phyloP scores from a whole-genome alignment of 2,329 filamentous ascomycete species.

The Ceratocystis harringtonii region DNA sequence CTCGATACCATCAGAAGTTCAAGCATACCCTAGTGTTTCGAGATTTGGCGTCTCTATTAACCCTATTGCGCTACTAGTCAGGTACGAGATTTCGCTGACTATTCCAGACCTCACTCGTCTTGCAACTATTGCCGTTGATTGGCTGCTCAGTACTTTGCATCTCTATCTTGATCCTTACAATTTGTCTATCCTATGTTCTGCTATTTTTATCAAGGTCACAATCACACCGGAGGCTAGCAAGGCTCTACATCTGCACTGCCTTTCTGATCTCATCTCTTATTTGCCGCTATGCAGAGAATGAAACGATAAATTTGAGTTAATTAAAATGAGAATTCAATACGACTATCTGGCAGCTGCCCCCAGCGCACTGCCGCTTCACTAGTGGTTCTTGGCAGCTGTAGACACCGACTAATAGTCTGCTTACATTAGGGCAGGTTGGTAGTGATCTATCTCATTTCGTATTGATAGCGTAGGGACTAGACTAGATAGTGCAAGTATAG shows the following conservation, averaged over 20 bases:
- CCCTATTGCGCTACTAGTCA: not conserved
- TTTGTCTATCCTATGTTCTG: not conserved
- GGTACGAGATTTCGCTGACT: not conserved
- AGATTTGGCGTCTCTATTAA: not conserved
- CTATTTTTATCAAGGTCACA: slow-evolving; percentile 1
- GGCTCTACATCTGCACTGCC: not conserved
- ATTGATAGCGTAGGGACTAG: not conserved
- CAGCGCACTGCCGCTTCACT: not conserved
- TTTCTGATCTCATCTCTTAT: not conserved
- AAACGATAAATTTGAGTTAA: not conserved
- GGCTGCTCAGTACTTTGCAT: not conserved
- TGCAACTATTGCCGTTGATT: not conserved
- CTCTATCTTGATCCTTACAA: not conserved
- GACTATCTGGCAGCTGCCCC: not conserved
- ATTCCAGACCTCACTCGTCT: not conserved
- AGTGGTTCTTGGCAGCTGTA: not conserved
- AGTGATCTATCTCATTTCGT: not conserved
- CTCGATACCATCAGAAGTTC: too few species aligned
- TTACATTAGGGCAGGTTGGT: not conserved
- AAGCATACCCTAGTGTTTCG: not conserved
- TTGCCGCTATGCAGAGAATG: not conserved
- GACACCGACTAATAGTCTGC: not conserved
- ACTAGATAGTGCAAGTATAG: not conserved
- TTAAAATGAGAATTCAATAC: not conserved
- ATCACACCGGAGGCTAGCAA: not conserved